These are phyloP conservation scores for Reutealis trisperma DNA, from an alignment of 345 rosid species.

Conservation along the genomic window DNA sequence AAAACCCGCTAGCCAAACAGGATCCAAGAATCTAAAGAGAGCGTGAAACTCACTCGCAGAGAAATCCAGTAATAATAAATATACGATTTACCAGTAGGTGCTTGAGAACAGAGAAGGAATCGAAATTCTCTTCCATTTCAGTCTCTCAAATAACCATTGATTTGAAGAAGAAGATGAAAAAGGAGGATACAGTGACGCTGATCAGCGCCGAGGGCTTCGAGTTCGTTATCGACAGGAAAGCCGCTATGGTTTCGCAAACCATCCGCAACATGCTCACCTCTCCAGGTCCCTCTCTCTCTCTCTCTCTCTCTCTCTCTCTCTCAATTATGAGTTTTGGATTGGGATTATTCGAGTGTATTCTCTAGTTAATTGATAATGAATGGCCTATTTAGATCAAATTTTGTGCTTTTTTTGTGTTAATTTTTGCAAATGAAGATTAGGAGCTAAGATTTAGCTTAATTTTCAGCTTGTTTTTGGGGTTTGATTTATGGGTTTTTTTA, in stretches of 20 bases:
- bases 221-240: conserved; percentile 74
- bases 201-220: conserved; percentile 82
- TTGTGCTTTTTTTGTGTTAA: not conserved
- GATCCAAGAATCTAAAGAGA: not conserved
- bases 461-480: not conserved
- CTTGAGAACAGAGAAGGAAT: no score
- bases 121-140: not conserved
- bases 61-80: not conserved
- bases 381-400: not conserved
- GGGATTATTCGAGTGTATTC: not conserved
- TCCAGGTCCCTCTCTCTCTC: conserved; percentile 47
- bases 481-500: not conserved
- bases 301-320: not conserved
- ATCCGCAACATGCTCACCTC: conserved; percentile 91
- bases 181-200: conserved; percentile 73
- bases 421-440: no score
- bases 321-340: not conserved
- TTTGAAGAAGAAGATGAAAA: conserved; percentile 39
- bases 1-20: not conserved
- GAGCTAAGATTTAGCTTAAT: not conserved
- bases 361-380: no score
- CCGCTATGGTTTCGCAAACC: conserved; percentile 90
- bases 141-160: not conserved
- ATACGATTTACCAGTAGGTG: no score
- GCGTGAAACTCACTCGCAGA: not conserved